Base-by-base conservation (phyloP, 2,329 filamentous ascomycete species). In the Lachnellula occidentalis region DNA sequence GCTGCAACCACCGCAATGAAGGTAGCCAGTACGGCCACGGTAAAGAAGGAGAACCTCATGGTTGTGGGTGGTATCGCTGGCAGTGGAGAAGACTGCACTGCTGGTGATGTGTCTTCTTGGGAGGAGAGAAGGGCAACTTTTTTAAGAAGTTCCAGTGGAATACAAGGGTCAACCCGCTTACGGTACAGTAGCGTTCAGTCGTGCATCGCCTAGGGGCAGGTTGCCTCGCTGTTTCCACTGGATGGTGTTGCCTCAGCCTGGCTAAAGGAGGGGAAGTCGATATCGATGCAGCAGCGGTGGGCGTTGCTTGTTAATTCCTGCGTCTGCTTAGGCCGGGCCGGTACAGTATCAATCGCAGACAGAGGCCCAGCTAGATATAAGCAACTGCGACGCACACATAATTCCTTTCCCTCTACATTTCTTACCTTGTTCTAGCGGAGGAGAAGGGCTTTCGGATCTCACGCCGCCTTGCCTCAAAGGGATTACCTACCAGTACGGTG, bases 21-120 rank as follows among this genome's bases (percentile, higher is more conserved):
- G 58, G 60, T 65, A 56, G 64, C 64, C 24, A 70, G n/a, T 34
- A 69, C 45, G 54, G 54, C 63, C 31, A 70, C 50, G 12, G 61
- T 61, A 48, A 64, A 61, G 50, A 65, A 50, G n/a, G 63, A 65
- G 34, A 57, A 50, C 65, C 64, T 68, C 69, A 71, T 71, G 19
- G 17, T 64, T 63, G 58, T 56, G 54, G 52, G 53, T 58, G 53
- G 52, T 56, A 52, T 48, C 37, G 47, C 47, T n/a, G 51, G 45
- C 34, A 37, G 42, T 50, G 22, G 31, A 46, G 47, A 50, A 41
- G 48, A 46, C 48, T 37, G 53, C 50, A 51, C 55, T 45, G 57
- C 50, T 60, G 58, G 50, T 61, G 61, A 61, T 60, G 55, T 63
- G 60, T 61, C 51, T 54, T 57, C 53, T 56, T 50, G 36, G 21